A percentile compares a stretch with the other conserved stretches of the same genome.
Conservation (phyloP, 2,329 filamentous ascomycete genomes). For the Magnaporthiopsis incrustans region DNA sequence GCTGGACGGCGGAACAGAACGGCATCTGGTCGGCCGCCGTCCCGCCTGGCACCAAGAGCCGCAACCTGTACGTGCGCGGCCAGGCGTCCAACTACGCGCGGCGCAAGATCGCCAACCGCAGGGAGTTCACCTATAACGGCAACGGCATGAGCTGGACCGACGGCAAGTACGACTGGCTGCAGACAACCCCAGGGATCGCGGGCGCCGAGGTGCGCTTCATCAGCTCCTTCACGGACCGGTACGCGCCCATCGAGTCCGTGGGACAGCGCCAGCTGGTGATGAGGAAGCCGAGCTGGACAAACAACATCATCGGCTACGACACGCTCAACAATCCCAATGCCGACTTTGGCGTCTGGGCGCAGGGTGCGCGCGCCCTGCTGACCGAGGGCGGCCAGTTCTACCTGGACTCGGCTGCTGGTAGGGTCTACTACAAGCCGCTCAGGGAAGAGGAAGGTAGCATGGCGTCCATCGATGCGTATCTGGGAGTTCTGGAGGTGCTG, state of each 20-base stretch:
- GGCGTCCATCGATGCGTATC: constrained; percentile 7
- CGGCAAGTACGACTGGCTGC: constrained; percentile 10
- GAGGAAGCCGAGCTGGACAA: constrained; percentile 10
- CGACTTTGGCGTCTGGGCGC: constrained; percentile 11
- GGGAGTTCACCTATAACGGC: constrained; percentile 9
- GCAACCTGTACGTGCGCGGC: constrained; percentile 11
- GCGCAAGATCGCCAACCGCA: constrained; percentile 9
- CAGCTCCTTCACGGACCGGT: constrained; percentile 8
- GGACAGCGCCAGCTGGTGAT: constrained; percentile 9
- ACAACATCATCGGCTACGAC: constrained; percentile 11
- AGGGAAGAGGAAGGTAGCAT: constrained; percentile 9
- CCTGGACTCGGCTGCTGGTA: constrained; percentile 10
- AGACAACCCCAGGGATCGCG: constrained; percentile 6
- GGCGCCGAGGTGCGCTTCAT: constrained; percentile 11
- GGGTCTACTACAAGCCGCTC: constrained; percentile 12
- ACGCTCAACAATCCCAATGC: constrained; percentile 6
- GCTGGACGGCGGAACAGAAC: constrained; percentile 6
- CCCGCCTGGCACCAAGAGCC: constrained; percentile 8
- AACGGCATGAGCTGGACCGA: constrained; percentile 8
- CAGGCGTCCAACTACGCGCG: constrained; percentile 11
- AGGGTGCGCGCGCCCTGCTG: constrained; percentile 9
- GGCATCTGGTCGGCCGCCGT: constrained; percentile 10
- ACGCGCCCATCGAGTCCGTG: constrained; percentile 9
- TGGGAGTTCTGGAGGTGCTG: constrained; percentile 8
- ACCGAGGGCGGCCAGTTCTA: constrained; percentile 11